Evolutionary conservation across 2,329 filamentous ascomycete genomes (phyloP), one percentile per base, ranked within the genome.

Genomic region (Aspergillus sp.): DNA sequence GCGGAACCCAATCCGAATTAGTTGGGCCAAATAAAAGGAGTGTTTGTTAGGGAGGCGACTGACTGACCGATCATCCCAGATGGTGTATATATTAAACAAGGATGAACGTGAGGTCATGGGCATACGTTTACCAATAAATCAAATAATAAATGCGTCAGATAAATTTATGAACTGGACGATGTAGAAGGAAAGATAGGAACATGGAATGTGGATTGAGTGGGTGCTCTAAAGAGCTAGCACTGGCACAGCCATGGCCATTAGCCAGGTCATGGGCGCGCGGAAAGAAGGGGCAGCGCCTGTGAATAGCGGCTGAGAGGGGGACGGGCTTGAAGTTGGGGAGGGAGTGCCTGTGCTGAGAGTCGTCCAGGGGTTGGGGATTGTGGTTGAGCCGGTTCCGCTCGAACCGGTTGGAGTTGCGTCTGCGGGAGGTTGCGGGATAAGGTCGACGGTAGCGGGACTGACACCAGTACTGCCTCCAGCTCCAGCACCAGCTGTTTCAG

Each of bases 341-440:
- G 58, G 56, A 18, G 56, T 41, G 48, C n/a, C 43, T 4, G 36
- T 81, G 56, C 48, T 74, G 30, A 49, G 56, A 30, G 32, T 57
- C 5, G 42, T 42, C 62, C 60, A 66, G 30, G 61, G 59, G 17
- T 60, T 65, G 38, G 65, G 59, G 15, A 68, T 53, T 30, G 47
- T 43, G 13, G 66, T 65, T 38, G 54, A 48, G 11, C 45, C 24
- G 15, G 26, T 17, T 48, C 30, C 45, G 3, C 17, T 65, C 32
- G 53, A 44, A 12, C 57, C 60, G n/a, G 66, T 53, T 12, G 65
- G 62, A 9, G 60, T 62, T 13, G 67, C 50, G 9, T 64, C 63
- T 6, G 41, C 62, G 55, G 53, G 52, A 51, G 52, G 56, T 20
- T 53, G 64, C 2, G 71, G 74, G 32, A 73, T 63, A n/a, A 75